Percentiles rank a stretch among this genome's conserved stretches.
phyloP scores from a whole-genome alignment of 164 flowering plant genomes.

The Magnolia officinalis region DNA sequence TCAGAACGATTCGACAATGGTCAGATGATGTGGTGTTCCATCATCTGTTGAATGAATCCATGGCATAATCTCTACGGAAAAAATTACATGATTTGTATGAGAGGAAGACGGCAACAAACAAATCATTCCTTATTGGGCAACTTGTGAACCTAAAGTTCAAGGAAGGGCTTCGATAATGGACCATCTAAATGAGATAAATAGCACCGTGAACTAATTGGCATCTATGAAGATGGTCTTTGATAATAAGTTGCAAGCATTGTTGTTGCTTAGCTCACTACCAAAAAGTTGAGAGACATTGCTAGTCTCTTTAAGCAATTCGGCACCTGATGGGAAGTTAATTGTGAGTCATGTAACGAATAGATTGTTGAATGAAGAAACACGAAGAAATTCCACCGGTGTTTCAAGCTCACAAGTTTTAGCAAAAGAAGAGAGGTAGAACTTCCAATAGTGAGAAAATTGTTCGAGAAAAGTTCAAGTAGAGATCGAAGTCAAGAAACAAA shows the following conservation, averaged over 20 bases:
- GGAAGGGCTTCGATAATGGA: background rate
- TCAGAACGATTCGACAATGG: background rate
- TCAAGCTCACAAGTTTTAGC: background rate
- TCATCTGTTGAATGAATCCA: background rate
- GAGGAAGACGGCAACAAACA: background rate
- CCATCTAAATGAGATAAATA: background rate
- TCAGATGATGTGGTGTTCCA: background rate
- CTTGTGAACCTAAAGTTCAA: constrained; percentile 1
- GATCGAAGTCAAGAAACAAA: background rate
- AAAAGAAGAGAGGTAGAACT: background rate
- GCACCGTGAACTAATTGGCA: background rate
- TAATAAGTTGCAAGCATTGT: background rate
- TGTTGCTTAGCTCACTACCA: background rate
- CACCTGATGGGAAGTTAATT: background rate
- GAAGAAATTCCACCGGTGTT: background rate
- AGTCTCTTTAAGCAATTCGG: background rate
- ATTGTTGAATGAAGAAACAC: background rate
- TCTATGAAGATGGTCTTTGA: background rate
- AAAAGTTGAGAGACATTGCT: background rate
- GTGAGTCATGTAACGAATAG: background rate
- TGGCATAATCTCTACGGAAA: background rate
- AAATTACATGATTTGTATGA: background rate
- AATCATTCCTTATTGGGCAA: background rate
- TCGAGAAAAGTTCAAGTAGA: background rate
- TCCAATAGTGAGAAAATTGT: background rate